These are phyloP conservation scores for Wakefieldia striispora DNA, from an alignment of 768 basidiomycete genomes.

Conservation along the genomic window DNA sequence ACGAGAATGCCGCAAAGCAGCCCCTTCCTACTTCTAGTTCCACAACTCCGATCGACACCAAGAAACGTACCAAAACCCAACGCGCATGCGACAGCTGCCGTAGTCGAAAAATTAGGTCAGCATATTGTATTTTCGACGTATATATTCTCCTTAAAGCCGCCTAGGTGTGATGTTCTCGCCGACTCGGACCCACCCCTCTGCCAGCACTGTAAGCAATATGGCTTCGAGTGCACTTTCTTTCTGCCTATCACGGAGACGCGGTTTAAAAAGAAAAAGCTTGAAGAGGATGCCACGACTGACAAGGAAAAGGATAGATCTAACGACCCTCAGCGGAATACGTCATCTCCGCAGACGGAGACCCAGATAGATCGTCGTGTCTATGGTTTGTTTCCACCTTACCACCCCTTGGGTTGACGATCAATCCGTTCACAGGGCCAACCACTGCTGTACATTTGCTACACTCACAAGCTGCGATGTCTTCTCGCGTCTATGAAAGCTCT, in stretches of 20 bases:
- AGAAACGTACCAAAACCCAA: constrained; percentile 91
- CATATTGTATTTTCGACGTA: constrained; percentile 2
- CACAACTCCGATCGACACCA: constrained; percentile 50
- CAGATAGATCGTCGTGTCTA: constrained; percentile 62
- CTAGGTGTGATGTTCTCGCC: constrained; percentile 76
- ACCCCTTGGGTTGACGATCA: constrained; percentile 27
- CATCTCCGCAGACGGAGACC: constrained; percentile 47
- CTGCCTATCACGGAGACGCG: constrained; percentile 98
- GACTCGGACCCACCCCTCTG: constrained; percentile 81
- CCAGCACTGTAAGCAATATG: constrained; percentile 93
- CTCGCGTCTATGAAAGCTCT: constrained; percentile 82
- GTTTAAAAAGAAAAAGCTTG: constrained; percentile 93
- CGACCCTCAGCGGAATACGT: constrained; percentile 33
- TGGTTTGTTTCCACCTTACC: constrained; percentile 40
- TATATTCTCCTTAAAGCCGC: constrained; percentile 11
- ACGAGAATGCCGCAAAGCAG: constrained; percentile 39
- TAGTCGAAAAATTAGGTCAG: constrained; percentile 80
- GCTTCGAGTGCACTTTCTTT: constrained; percentile 95
- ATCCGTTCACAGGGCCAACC: constrained; percentile 69
- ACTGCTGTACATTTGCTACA: constrained; percentile 84
- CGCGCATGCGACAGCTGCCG: constrained; percentile 92
- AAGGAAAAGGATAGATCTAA: constrained; percentile 35
- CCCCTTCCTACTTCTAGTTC: constrained; percentile 28
- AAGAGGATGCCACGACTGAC: constrained; percentile 56
- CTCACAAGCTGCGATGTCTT: constrained; percentile 82